These are phyloP conservation scores for Cenococcum geophilum DNA, from an alignment of 495 filamentous ascomycete species.

Conservation along the genomic window DNA sequence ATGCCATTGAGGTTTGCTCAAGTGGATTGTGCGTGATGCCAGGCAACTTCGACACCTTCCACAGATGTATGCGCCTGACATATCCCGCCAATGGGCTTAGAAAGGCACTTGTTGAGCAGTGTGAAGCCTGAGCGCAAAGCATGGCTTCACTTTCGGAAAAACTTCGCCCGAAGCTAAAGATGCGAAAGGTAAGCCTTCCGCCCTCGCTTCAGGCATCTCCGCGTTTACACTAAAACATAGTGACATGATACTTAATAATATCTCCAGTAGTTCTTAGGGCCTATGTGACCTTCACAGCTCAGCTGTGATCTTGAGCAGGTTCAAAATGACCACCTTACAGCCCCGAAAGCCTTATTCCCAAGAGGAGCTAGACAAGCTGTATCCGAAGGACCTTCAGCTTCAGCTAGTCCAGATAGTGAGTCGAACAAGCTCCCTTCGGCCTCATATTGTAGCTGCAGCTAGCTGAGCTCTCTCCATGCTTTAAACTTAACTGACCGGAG, in stretches of 20 bases:
- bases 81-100: slow-evolving; percentile 3
- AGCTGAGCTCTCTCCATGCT: background rate
- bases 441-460: background rate
- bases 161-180: background rate
- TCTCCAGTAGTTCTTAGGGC: background rate
- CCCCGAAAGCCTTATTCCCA: slow-evolving; percentile 71
- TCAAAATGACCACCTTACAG: slow-evolving; percentile 66
- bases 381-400: slow-evolving; percentile 72
- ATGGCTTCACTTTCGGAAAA: background rate
- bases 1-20: slow-evolving; percentile 23
- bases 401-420: slow-evolving; percentile 80
- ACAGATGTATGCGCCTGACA: slow-evolving; percentile 29
- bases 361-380: slow-evolving; percentile 75
- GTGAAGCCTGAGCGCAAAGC: background rate
- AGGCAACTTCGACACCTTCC: slow-evolving; percentile 25
- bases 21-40: slow-evolving; percentile 3
- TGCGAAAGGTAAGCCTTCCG: background rate
- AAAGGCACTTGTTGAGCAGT: background rate
- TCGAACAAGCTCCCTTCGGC: slow-evolving; percentile 11
- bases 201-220: too few species aligned
- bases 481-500: background rate
- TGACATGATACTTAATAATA: background rate
- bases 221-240: too few species aligned
- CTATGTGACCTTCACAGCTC: background rate
- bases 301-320: background rate